Evolutionary conservation across 345 rosid species (phyloP), one percentile per base, ranked within the genome.

Genomic region (Diplotaxis tenuifolia): DNA sequence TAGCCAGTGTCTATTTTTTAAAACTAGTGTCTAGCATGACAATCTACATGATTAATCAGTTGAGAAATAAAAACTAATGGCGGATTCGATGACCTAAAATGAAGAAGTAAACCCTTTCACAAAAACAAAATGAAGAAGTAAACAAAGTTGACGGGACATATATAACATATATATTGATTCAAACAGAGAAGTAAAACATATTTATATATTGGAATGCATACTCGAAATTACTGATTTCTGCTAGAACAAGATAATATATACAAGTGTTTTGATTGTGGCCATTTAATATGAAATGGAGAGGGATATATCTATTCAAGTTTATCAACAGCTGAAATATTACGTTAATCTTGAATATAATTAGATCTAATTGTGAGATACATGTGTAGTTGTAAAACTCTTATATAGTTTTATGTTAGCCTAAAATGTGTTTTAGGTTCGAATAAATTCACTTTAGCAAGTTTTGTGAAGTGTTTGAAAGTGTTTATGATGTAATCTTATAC

Each of bases 11-110:
- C 49, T 42, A 42, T 40, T 25, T 25, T 2, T 2, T 2, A 25
- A 25, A 25, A 25, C 28, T 25, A 25, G 28, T 25, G 28, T 25
- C 28, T 25, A 25, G 28, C 28, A 25, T 25, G 4, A 25, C 60
- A 55, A 45, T 63, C 23, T 38, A 25, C 40, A 67, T 76, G 38
- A 55, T 70, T 29, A 62, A 54, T 15, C 57, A 54, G 36, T 62
- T 14, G 9, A 62, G 4, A 52, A 18, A 6, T 68, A 25, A 28
- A 28, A 11, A 20, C 14, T 14, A 28, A 52, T 36, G 55, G 7
- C 18, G n/a, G 12, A 67, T 67, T 59, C 59, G 66, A 31, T 57
- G 66, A 45, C 38, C 32, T 16, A 38, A 45, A 57, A 58, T 27
- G 12, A 58, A 32, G 19, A 47, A 66, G 65, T 42, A 45, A 42